Base-by-base conservation (phyloP, 805 yeast species). In the Hanseniaspora pseudoguilliermondii region DNA sequence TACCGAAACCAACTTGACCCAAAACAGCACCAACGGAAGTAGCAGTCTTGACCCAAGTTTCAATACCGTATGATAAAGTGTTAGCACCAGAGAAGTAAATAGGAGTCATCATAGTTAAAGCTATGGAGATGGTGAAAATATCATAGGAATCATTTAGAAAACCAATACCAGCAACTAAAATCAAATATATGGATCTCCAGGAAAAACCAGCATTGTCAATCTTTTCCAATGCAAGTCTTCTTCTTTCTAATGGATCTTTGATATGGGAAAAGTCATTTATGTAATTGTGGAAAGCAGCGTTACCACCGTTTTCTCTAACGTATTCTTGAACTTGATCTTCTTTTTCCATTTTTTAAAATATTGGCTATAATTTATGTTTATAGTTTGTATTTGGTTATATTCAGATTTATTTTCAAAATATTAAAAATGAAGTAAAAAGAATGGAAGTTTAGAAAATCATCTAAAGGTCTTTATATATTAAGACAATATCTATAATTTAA, bases 11-110 rank as follows among this genome's bases (percentile, higher is more conserved):
- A 51, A 88, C 66, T 73, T 89, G 96, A 65, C 96, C 96, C 66
- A 89, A 78, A 61, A 88, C 95, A 44, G 96, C 88, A 73, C 96
- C 96, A 56, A 87, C 95, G 50, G 95, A 87, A 25, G 96, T 88
- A 52, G 95, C 86, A 54, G 85, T 90, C 73, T 88, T 88, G 61
- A 88, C 71, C 61, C 87, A 73, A 57, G 95, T 87, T 57, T 73
- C 69, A 54, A 95, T 84, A 50, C 95, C 82, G 57, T 76, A 63
- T 39, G 96, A 95, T 58, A 82, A 78, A 27, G 59, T 48, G 57
- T 78, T 76, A 18, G 69, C 71, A 49, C 50, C 50, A 21, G 46
- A 44, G 89, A 90, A 88, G 75, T 70, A 86, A 55, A 83, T 95
- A 64, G 83, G 81, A 36, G 79, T 69, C 77, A 88, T 71, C 90